Evolutionary conservation across 2,329 filamentous ascomycete genomes (phyloP), one percentile per base, ranked within the genome.

Genomic region (Aureobasidium sp.): DNA sequence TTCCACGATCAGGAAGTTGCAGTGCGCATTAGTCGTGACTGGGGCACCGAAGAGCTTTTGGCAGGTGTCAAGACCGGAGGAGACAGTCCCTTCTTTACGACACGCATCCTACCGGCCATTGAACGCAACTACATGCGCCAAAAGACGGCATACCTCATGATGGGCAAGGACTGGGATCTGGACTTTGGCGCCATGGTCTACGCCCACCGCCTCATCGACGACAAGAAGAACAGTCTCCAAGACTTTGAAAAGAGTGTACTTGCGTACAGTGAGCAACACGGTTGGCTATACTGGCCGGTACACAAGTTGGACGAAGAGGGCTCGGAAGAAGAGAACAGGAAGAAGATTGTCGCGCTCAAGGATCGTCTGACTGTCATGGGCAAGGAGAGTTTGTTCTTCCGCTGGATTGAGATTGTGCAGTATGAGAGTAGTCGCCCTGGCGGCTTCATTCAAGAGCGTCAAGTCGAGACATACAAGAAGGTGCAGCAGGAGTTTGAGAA

Each of bases 371-470:
- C 83, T 1, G 81, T 81, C 2, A 80, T 94, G 74, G 91, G 88
- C 47, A 96, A 96, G 75, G 92, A 96, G 73, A 85, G 88, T 66
- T 74, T 97, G 59, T 97, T 97, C 77, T 96, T 89, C 77, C 85
- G 88, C 61, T 96, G 91, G 91, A 89, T 96, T 53, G 92, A 97
- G 77, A 82, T 95, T 70, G 86, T 97, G 54, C 91, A 97, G 75
- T 95, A 85, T 69, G 91, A 96, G 75, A 87, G 89, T 45, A 87
- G 85, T 39, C 82, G 83, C 67, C 57, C 57, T 42, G 89, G 91
- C 19, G 90, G 89, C 0, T 95, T 96, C 70, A 89, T 87, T 1
- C 77, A 81, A 0, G 88, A 91, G 70, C 82, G 85, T 69, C 91
- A 96, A 74, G 79, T 83, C 61, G 82, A 79, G 47, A 87, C 89